Base-by-base conservation (phyloP, 805 yeast genomes). In the Candida glaebosa region DNA sequence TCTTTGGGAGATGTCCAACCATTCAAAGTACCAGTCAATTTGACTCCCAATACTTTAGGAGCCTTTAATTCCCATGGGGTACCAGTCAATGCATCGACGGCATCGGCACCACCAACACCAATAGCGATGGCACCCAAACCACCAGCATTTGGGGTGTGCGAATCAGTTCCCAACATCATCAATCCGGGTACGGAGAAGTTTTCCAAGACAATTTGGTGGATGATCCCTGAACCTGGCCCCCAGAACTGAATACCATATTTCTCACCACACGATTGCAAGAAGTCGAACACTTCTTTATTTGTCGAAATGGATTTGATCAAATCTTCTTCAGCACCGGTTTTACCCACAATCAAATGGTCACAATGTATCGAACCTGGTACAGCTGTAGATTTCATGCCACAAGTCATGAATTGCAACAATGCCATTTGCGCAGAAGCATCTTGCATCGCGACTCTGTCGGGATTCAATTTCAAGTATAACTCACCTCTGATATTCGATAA, bases 391-490 rank as follows among this genome's bases (percentile, higher is more conserved):
- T 84, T 73, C 79, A 91, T 79, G 28, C 96, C 95, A 50, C 96
- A 91, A 40, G 97, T 88, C 96, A 93, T 93, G 72, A 93, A 93
- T 70, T 93, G 99, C 54, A 93, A 73, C 52, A 93, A 74, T n/a
- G 99, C 99, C 87, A 91, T 93, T 70, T 93, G 99, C 15, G 99
- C 99, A 24, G 96, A 87, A n/a, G 99, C 99, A 75, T 93, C 99
- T 74, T 93, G 99, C 95, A 95, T 91, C 19, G 99, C 99, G 37
- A 93, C 98, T 63, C 99, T 81, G 63, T 93, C 99, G 18, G 99
- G 99, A 62, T 86, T 81, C 56, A 93, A 77, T 73, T 93, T 93
- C 63, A 93, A 77, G 69, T 93, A 93, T 40, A 90, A 81, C 38
- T 82, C 73, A 52, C 99, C 99, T 69, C 99, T 81, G 48, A 84